Evolutionary conservation across 140 eudicot genomes (phyloP).

Genomic region (Flaveria floridana): DNA sequence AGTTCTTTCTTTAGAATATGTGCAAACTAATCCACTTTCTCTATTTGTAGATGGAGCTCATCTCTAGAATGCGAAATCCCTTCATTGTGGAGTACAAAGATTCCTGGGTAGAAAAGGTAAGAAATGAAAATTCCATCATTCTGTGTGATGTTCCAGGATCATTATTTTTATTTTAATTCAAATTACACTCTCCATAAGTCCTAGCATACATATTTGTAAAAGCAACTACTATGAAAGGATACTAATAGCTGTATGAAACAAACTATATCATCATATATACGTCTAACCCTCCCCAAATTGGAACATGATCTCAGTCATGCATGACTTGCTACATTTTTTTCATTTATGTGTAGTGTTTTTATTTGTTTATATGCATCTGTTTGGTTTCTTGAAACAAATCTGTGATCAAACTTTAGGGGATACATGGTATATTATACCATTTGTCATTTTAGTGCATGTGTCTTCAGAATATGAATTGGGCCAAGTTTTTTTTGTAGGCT

Average conservation of each 20-base stretch:
- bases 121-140: slow-evolving; percentile 8
- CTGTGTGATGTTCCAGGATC: slow-evolving; percentile 18
- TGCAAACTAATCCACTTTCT: slow-evolving; percentile 21
- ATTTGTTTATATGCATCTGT: background rate
- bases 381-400: background rate
- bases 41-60: slow-evolving; percentile 82
- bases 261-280: background rate
- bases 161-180: background rate
- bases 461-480: slow-evolving; percentile 4
- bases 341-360: background rate
- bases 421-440: background rate
- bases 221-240: background rate
- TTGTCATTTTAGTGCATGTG: background rate
- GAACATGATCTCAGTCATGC: slow-evolving; percentile 8
- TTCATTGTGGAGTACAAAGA: slow-evolving; percentile 95
- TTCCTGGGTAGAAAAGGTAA: slow-evolving; percentile 98
- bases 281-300: background rate
- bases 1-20: slow-evolving; percentile 15
- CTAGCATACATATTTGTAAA: slow-evolving; percentile 17
- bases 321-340: slow-evolving; percentile 17
- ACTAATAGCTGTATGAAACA: background rate
- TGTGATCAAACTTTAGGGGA: background rate
- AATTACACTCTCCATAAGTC: background rate
- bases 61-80: slow-evolving; percentile 82
- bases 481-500: slow-evolving; percentile 18